Conservation (phyloP, 2,329 filamentous ascomycete genomes). For the Ophiostoma fasciatum region DNA sequence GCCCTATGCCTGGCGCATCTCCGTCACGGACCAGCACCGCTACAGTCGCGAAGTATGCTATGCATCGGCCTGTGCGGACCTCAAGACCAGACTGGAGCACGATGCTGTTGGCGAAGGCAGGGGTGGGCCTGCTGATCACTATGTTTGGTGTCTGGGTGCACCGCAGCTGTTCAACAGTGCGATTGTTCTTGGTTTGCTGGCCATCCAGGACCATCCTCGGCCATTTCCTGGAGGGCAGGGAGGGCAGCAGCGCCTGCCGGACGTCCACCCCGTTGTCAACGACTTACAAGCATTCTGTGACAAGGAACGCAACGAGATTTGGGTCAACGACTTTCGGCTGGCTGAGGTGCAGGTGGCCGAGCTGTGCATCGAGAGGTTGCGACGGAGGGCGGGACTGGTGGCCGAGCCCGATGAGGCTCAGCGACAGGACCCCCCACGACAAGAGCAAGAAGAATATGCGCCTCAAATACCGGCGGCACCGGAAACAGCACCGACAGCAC, state of each 20-base stretch:
- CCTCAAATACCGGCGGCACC: too few species aligned
- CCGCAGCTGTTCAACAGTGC: conserved; percentile 28
- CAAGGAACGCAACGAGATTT: conserved; percentile 23
- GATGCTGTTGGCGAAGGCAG: conserved; percentile 14
- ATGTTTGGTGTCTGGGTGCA: conserved; percentile 21
- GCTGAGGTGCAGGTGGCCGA: conserved; percentile 27
- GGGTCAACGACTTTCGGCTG: conserved; percentile 25
- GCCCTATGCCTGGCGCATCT: conserved; percentile 23
- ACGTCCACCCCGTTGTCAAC: conserved; percentile 13
- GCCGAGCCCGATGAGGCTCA: too few species aligned
- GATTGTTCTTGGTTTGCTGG: conserved; percentile 22
- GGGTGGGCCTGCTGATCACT: conserved; percentile 17
- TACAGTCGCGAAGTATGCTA: conserved; percentile 26
- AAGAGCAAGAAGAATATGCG: too few species aligned
- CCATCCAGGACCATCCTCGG: conserved; percentile 19
- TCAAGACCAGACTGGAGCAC: conserved; percentile 21
- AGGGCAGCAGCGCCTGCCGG: too few species aligned
- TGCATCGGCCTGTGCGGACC: conserved; percentile 24
- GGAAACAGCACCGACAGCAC: too few species aligned
- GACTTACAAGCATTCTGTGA: conserved; percentile 26
- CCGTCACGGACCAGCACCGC: conserved; percentile 24
- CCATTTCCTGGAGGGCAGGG: conserved; percentile 14
- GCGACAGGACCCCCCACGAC: too few species aligned
- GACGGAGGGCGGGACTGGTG: not conserved
- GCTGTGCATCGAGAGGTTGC: conserved; percentile 19